Conservation (phyloP, 345 rosid species). For the Gynandropsis gynandra region DNA sequence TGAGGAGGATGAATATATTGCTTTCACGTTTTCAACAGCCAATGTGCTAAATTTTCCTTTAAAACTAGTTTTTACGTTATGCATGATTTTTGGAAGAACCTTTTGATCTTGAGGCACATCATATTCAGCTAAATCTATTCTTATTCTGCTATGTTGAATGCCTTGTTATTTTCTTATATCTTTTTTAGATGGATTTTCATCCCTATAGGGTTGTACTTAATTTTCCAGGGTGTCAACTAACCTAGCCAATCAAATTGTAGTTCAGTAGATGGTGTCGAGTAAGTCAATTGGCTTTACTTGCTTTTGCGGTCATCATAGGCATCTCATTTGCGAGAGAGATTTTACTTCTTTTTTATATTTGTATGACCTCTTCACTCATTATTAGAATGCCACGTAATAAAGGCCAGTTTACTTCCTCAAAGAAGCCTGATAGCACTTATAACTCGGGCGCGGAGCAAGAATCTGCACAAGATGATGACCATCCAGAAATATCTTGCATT, state of each 20-base stretch:
- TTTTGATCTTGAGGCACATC: background rate
- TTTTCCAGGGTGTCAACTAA: background rate
- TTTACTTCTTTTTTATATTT: background rate
- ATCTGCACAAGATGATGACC: slow-evolving; percentile 63
- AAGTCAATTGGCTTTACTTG: background rate
- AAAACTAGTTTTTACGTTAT: slow-evolving; percentile 4
- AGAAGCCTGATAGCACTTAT: slow-evolving; percentile 55
- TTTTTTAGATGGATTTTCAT: slow-evolving; percentile 7
- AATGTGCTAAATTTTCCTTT: background rate
- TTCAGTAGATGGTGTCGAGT: slow-evolving; percentile 5
- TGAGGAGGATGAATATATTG: slow-evolving; percentile 11
- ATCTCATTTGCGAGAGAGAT: slow-evolving; percentile 1
- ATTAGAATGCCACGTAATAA: slow-evolving; percentile 94
- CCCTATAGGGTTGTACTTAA: background rate
- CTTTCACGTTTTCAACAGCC: slow-evolving; percentile 6
- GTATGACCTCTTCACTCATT: slow-evolving; percentile 7
- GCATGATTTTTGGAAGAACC: background rate
- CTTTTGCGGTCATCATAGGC: background rate
- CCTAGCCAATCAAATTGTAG: slow-evolving; percentile 3
- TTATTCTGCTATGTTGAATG: background rate
- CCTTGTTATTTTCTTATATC: background rate
- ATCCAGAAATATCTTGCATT: slow-evolving; percentile 65
- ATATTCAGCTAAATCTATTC: background rate
- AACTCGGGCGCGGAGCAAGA: slow-evolving; percentile 55
- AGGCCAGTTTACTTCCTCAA: slow-evolving; percentile 86